These are phyloP conservation scores for Aschersonia sp. DNA, from an alignment of 2,329 filamentous ascomycete genomes.

Conservation along the genomic window DNA sequence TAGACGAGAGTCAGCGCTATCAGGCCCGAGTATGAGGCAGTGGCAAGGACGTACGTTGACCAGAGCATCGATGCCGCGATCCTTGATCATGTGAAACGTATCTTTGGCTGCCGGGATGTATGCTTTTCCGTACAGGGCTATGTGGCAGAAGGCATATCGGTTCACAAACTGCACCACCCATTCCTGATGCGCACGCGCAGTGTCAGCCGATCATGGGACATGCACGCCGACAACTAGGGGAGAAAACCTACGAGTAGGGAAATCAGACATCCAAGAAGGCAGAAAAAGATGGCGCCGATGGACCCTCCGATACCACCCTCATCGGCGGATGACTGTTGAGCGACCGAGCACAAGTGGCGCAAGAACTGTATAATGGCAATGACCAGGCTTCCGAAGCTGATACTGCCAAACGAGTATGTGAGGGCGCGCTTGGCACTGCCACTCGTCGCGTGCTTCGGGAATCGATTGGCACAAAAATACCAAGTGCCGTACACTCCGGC, in stretches of 20 bases:
- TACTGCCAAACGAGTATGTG: slow-evolving; percentile 87
- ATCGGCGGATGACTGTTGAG: slow-evolving; percentile 42
- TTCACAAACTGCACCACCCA: slow-evolving; percentile 87
- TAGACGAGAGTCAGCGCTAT: slow-evolving; percentile 4
- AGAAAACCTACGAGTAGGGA: slow-evolving; percentile 33
- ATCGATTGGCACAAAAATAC: slow-evolving; percentile 66
- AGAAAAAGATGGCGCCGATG: slow-evolving; percentile 51
- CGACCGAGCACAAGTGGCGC: slow-evolving; percentile 70
- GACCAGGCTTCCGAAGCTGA: slow-evolving; percentile 71
- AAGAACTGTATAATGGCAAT: slow-evolving; percentile 80
- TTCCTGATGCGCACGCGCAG: slow-evolving; percentile 23
- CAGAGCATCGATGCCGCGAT: slow-evolving; percentile 80
- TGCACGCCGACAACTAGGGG: background rate
- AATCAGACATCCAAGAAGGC: slow-evolving; percentile 64
- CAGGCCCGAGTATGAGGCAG: background rate
- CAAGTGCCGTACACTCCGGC: slow-evolving; percentile 84
- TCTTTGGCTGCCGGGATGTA: slow-evolving; percentile 81
- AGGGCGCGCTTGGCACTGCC: slow-evolving; percentile 70
- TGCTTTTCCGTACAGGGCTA: slow-evolving; percentile 80
- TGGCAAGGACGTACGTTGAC: slow-evolving; percentile 41
- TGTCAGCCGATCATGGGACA: background rate
- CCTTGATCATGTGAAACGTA: slow-evolving; percentile 83
- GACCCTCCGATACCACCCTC: slow-evolving; percentile 65
- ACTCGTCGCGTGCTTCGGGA: slow-evolving; percentile 66
- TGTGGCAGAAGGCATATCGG: slow-evolving; percentile 83